These are phyloP conservation scores for Aspergillus neoniger DNA, from an alignment of 2,329 filamentous ascomycete species.

Conservation along the genomic window DNA sequence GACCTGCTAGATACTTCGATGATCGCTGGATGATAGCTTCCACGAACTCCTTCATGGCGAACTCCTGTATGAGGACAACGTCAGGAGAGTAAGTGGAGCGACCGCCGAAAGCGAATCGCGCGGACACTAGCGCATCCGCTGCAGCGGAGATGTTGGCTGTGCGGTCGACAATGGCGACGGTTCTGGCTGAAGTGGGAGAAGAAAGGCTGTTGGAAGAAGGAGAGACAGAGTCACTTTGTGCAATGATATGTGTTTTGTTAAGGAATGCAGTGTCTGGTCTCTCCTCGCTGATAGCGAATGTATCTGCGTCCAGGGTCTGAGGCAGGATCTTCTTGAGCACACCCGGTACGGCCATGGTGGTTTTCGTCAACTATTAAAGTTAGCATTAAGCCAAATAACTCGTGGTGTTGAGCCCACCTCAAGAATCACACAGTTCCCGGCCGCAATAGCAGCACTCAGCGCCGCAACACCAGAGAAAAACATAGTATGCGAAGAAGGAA, in stretches of 20 bases:
- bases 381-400: background rate
- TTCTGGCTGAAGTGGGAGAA: conserved; percentile 35
- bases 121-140: conserved; percentile 55
- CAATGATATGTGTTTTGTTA: conserved; percentile 17
- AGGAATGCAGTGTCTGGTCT: conserved; percentile 35
- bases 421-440: conserved; percentile 55
- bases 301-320: conserved; percentile 49
- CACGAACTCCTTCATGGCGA: conserved; percentile 57
- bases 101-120: conserved; percentile 59
- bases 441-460: conserved; percentile 50
- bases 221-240: conserved; percentile 15
- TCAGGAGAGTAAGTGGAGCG: conserved; percentile 64
- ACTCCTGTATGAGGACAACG: conserved; percentile 66
- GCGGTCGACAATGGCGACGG: conserved; percentile 62
- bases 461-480: conserved; percentile 51
- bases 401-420: conserved; percentile 40
- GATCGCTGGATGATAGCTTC: conserved; percentile 49
- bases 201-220: conserved; percentile 23
- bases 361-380: conserved; percentile 26
- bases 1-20: conserved; percentile 26
- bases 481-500: conserved; percentile 50
- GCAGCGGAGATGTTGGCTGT: conserved; percentile 58
- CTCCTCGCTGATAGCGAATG: conserved; percentile 48
- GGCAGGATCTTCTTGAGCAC: conserved; percentile 28
- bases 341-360: conserved; percentile 25